Evolutionary conservation across 2,329 filamentous ascomycete species (phyloP), one percentile per base, ranked within the genome.

Genomic region (Colletotrichum destructivum): DNA sequence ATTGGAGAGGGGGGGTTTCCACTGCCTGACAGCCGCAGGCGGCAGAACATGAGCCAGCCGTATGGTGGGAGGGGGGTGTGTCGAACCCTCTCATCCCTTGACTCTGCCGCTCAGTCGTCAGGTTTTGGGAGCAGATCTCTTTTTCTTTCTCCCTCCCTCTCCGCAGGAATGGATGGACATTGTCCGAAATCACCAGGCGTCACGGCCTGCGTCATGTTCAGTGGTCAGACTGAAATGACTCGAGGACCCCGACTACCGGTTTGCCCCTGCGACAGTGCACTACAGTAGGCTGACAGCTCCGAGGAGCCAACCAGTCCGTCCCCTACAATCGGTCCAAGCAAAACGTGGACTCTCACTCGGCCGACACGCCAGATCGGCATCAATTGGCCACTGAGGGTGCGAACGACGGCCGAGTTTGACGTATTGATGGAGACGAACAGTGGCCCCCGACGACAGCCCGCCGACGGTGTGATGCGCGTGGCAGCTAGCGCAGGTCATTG

Each of bases 201-300:
- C 18, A 59, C 35, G 15, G 42, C 11, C 65, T 71, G 69, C 69
- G 69, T 71, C 69, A 71, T 69, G 38, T 71, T 26, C 59, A 69
- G 52, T 57, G 65, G n/a, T 59, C 31, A 31, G 31, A 31, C 31
- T 31, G 44, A 47, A 57, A 52, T 71, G 69, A 71, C 69, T 71
- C 69, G 46, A 35, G 18, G 51, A 46, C 51, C 57, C 42, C 26
- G 8, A 13, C 46, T 54, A 40, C 44, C 21, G 11, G 35, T 42
- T 4, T 23, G 40, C 42, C 38, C 55, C 47, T 42, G 35, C 40
- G 26, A 21, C 31, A 56, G 55, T 66, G 31, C 64, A 62, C 23
- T 15, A 18, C n/a, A 55, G 31, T 31, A 31, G 31, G 8, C 31
- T 31, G 31, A 31, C 31, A 31, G 31, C 31, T 31, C 31, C 31